Base-by-base conservation (phyloP, 2,329 filamentous ascomycete species). In the Graphiopsis chlorocephala region DNA sequence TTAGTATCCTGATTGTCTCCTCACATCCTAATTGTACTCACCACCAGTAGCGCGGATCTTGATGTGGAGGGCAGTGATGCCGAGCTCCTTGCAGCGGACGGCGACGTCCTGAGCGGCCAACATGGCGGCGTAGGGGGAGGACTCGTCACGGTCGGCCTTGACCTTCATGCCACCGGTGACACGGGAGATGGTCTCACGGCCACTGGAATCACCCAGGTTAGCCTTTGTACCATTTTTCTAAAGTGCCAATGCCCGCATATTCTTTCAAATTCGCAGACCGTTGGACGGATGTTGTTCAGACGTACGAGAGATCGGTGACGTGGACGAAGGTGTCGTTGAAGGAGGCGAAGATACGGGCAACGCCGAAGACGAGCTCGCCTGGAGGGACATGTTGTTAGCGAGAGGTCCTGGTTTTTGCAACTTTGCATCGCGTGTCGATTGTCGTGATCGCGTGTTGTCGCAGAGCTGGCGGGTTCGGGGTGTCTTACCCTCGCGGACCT, bases 91-190 rank as follows among this genome's bases (percentile, higher is more conserved):
- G 85, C 92, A 95, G 84, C 95, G 92, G 81, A 87, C 85, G 78
- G 95, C 95, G 80, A 96, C 93, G 68, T 78, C 76, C 88, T 99
- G 95, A 73, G 95, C 95, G 84, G 95, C 95, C 91, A 99, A 93
- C 95, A 99, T 99, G 85, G 95, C 95, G 78, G 95, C 95, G 88
- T 99, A 99, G 78, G 95, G 95, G 75, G 95, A 98, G 78, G 94
- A 98, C 88, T 99, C 95, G 86, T 99, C 95, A 88, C 95, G 94
- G 81, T 99, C 93, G 83, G 93, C 93, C 91, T 99, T 99, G 89
- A 99, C 95, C 89, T 99, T 99, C 95, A 99, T 99, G 81, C 96
- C 96, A 86, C 96, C 95, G 78, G 96, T 99, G 76, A 99, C 94
- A 92, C 95, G 93, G 89, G 89, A 92, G 86, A 99, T 97, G 85